Base-by-base conservation (phyloP, 2,329 filamentous ascomycete species). In the Paecilomyces fulvus region DNA sequence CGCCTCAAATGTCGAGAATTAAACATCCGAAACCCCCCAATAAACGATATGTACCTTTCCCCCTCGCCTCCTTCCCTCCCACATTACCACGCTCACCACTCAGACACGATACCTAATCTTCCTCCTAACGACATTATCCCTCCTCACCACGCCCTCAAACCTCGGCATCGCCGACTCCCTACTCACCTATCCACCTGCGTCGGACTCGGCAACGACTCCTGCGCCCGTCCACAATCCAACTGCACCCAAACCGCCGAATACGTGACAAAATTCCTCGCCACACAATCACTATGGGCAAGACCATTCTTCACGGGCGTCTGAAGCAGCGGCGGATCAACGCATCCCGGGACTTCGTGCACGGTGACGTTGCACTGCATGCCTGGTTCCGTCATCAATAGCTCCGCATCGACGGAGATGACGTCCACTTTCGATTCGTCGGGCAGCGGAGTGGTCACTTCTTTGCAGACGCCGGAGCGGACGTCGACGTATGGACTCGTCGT, bases 301-400 rank as follows among this genome's bases (percentile, higher is more conserved):
- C 62, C 59, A 28, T 62, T 51, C 55, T 55, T 55, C 1, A 70
- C 55, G 8, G 61, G 58, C 25, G 64, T 55, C 20, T 50, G 59
- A 50, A 72, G 58, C 0, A 72, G 60, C 1, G 70, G 65, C 3
- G 58, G 52, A 43, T 70, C 67, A 5, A 65, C 57, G 46, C 70
- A 73, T 2, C 63, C 68, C 0, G 70, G 66, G 0, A 66, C 61
- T 49, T 73, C 69, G 55, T 71, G 66, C 1, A 73, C 54, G 25
- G 68, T 64, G 55, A 72, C 65, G 12, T 64, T 67, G 61, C 70
- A 73, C 14, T 58, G 56, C 17, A 63, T 59, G 28, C 55, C 53
- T 46, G 58, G 55, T 9, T 60, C 53, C 1, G 37, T 58, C 46
- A 53, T 58, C 52, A 64, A 56, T 2, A 65, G 55, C 30, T 67